Conservation (phyloP, 1,284 basidiomycete species). For the Sporisorium sorghi region DNA sequence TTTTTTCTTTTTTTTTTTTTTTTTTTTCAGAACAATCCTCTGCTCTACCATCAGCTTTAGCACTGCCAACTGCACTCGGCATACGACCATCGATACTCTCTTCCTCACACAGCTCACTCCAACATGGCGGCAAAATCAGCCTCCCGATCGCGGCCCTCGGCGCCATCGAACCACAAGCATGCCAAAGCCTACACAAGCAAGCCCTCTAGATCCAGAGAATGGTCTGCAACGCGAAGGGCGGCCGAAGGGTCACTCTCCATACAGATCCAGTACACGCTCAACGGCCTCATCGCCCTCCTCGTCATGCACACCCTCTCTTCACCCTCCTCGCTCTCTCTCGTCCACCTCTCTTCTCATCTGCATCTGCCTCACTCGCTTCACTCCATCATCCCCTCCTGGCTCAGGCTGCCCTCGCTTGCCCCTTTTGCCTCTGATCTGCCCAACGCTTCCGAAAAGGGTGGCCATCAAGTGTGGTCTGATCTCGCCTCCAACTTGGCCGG, state of each 20-base stretch:
- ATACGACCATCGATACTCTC: too few species aligned
- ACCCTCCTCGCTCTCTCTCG: slow-evolving; percentile 56
- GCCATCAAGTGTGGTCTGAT: slow-evolving; percentile 29
- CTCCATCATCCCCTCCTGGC: slow-evolving; percentile 57
- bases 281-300: slow-evolving; percentile 49
- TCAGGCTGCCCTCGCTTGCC: slow-evolving; percentile 49
- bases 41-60: not conserved
- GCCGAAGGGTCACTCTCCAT: slow-evolving; percentile 36
- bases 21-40: not conserved
- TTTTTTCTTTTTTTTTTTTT: too few species aligned
- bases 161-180: not conserved
- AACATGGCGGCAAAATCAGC: slow-evolving; percentile 34
- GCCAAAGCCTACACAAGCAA: slow-evolving; percentile 16
- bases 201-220: slow-evolving; percentile 25
- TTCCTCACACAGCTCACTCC: not conserved
- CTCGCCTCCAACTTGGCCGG: slow-evolving; percentile 26
- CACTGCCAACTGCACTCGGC: not conserved
- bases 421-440: slow-evolving; percentile 57
- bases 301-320: slow-evolving; percentile 60
- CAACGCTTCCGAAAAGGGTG: slow-evolving; percentile 51
- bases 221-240: slow-evolving; percentile 46
- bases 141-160: slow-evolving; percentile 20
- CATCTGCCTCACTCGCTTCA: slow-evolving; percentile 53
- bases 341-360: slow-evolving; percentile 53
- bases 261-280: slow-evolving; percentile 53